phyloP scores from a whole-genome alignment of 2,329 filamentous ascomycete species.

The Endothia cerciana region DNA sequence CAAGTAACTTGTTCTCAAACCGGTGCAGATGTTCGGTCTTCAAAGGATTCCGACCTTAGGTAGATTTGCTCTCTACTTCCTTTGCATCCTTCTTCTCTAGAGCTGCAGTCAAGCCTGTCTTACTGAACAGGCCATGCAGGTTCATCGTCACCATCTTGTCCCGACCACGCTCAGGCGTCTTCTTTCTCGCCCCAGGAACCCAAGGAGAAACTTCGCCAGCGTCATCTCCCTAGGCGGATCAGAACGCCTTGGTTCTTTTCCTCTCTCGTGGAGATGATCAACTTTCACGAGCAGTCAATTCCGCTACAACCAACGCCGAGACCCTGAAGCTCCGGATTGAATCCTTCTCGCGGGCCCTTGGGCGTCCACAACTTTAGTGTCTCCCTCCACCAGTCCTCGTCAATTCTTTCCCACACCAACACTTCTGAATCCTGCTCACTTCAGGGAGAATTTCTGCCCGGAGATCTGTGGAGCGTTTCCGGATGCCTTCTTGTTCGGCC shows the following conservation, averaged over 20 bases:
- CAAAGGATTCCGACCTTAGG: too few relatives aligned
- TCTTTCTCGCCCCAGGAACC: background rate
- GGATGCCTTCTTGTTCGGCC: conserved; percentile 56
- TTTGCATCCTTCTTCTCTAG: background rate
- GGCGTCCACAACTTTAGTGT: too few relatives aligned
- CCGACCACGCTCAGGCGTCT: background rate
- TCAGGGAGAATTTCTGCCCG: conserved; percentile 66
- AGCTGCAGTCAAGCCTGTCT: background rate
- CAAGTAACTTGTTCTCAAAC: too few relatives aligned
- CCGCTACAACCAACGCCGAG: background rate
- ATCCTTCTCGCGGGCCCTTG: background rate
- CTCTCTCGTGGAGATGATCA: background rate
- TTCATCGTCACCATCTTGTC: background rate
- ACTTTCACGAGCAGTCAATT: too few relatives aligned
- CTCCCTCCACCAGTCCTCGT: background rate
- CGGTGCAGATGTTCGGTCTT: too few relatives aligned
- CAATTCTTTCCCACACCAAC: background rate
- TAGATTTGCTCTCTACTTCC: too few relatives aligned
- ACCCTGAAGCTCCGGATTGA: too few relatives aligned
- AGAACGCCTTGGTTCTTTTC: background rate
- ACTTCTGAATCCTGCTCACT: conserved; percentile 44
- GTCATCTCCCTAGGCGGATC: background rate
- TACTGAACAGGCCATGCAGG: too few relatives aligned
- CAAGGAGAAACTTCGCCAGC: background rate
- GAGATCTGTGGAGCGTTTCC: conserved; percentile 56